Conservation (phyloP, 129 eudicot genomes). For the Ambrosia artemisiifolia region DNA sequence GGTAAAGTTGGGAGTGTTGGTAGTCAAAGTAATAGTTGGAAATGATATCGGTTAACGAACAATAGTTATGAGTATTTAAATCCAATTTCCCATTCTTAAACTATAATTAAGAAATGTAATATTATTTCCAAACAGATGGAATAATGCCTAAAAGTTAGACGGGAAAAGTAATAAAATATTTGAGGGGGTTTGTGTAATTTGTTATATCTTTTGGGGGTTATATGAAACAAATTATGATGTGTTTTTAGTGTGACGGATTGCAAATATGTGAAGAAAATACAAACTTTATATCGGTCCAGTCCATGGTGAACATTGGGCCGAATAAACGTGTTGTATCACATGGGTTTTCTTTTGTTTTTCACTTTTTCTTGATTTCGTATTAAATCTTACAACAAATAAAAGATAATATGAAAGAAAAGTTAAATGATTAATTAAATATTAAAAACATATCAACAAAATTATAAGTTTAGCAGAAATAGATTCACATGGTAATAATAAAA, state of each 20-base stretch:
- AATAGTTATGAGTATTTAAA: too few species aligned
- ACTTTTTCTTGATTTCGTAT: not conserved
- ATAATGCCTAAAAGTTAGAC: not conserved
- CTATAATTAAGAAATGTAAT: not conserved
- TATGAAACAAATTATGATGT: not conserved
- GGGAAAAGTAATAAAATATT: not conserved
- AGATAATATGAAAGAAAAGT: not conserved
- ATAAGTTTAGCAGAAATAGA: not conserved
- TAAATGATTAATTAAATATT: not conserved
- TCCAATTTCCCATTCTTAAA: too few species aligned
- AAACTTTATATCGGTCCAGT: not conserved
- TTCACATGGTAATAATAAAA: slow-evolving; percentile 6
- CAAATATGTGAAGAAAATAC: not conserved
- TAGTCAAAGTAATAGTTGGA: too few species aligned
- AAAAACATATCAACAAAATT: not conserved
- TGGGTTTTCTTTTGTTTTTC: not conserved
- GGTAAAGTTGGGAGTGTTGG: too few species aligned
- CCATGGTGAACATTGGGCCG: slow-evolving; percentile 5
- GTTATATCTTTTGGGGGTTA: not conserved
- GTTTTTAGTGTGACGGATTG: not conserved
- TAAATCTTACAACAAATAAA: not conserved
- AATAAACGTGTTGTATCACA: slow-evolving; percentile 21
- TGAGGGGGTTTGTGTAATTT: not conserved
- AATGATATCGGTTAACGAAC: too few species aligned
- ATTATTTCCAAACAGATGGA: not conserved